Evolutionary conservation across 441 rosid species (phyloP), one percentile per base, ranked within the genome.

Genomic region (Gossypium aridum): DNA sequence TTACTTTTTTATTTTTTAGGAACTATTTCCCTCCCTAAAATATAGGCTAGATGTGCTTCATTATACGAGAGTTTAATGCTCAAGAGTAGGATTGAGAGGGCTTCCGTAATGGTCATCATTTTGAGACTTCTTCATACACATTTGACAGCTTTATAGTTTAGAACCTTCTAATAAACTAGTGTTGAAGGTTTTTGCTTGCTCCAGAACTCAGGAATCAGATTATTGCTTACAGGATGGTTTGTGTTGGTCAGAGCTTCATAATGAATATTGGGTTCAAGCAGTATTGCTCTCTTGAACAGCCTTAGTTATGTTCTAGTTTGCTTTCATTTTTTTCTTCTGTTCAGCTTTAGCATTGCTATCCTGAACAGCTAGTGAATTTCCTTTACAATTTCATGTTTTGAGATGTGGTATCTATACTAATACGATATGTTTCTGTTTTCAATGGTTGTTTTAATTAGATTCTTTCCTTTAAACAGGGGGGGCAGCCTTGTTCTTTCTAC

Each of bases 401-500:
- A 55, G 23, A 59, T 72, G 22, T 9, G 13, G n/a, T 59, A 2
- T 31, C 49, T 49, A 54, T 62, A 39, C 57, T 34, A 72, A 20
- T 45, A 9, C 43, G 23, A 22, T 57, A 3, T 57, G 13, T 14
- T 59, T 59, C 16, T 19, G 16, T 59, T 59, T 59, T 57, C 5
- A 9, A 23, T 9, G 43, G 7, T 49, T 64, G 37, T 72, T 55
- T 45, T 28, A 9, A 68, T 55, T 22, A 13, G 7, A 3, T 49
- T n/a, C 47, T 68, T 37, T 17, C 61, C 53, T 74, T 51, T 16
- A 70, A 81, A 54, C 84, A 90, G 95, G 92, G 95, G 20, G 84
- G 64, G 76, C 97, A 87, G 71, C 85, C 86, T 66, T 92, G 98
- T 84, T 45, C 88, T 62, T 91, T 91, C 81, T 94, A 94, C 80